phyloP scores from a whole-genome alignment of 2,329 filamentous ascomycete species.

The Neurospora sp. region DNA sequence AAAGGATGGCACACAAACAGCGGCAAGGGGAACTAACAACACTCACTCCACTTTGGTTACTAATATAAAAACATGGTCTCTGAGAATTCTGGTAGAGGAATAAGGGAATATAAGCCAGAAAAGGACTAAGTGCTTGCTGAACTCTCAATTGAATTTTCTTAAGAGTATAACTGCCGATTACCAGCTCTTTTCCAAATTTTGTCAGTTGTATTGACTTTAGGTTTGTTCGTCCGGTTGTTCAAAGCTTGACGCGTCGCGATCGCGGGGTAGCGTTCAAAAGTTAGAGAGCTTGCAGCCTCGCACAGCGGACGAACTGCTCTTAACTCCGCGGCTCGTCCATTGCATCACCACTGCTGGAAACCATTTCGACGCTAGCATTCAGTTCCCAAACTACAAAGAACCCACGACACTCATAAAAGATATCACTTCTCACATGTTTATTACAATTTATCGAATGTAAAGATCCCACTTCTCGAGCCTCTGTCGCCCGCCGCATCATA shows the following conservation, averaged over 20 bases:
- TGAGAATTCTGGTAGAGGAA: background rate
- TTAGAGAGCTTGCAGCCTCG: conserved; percentile 1
- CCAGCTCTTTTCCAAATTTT: background rate
- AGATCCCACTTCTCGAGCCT: background rate
- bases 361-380: background rate
- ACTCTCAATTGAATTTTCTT: background rate
- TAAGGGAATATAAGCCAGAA: background rate
- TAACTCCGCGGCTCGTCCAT: conserved; percentile 10
- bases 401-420: background rate
- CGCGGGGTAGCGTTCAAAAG: conserved; percentile 3
- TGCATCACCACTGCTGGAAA: conserved; percentile 8
- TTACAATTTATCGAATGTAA: conserved; percentile 10
- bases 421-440: background rate
- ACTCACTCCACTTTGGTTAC: background rate
- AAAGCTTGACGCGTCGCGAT: conserved; percentile 7
- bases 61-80: background rate
- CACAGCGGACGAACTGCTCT: conserved; percentile 2
- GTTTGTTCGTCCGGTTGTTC: background rate
- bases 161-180: background rate
- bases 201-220: background rate
- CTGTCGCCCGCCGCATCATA: conserved; percentile 2
- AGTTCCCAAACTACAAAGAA: background rate
- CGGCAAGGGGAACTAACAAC: background rate
- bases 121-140: background rate
- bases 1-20: background rate